phyloP scores from a whole-genome alignment of 768 basidiomycete genomes.

The Butyriboletus loyo region DNA sequence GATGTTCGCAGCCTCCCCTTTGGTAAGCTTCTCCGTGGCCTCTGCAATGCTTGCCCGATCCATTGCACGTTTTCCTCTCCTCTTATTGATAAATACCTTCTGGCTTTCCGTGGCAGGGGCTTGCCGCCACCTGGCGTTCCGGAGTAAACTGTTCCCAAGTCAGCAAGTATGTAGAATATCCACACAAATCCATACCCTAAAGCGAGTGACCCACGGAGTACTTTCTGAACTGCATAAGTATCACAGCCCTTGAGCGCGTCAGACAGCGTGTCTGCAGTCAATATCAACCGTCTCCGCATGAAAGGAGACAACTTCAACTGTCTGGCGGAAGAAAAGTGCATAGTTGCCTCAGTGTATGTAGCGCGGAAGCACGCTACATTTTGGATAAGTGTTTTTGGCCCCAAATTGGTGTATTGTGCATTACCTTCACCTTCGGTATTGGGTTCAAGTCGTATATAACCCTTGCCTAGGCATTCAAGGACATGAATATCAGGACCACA shows the following conservation, averaged over 20 bases:
- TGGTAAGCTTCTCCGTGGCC: conserved; percentile 49
- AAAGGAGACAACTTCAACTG: conserved; percentile 52
- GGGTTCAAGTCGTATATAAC: conserved; percentile 62
- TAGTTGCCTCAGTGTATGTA: conserved; percentile 50
- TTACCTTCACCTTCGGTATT: conserved; percentile 36
- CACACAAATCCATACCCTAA: conserved; percentile 42
- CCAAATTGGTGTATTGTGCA: neutral
- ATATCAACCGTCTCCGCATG: conserved; percentile 48
- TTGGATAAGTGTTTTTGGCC: conserved; percentile 3
- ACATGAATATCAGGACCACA: conserved; percentile 72
- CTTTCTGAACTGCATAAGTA: conserved; percentile 55
- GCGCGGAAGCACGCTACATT: conserved; percentile 42
- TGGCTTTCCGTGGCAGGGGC: conserved; percentile 61
- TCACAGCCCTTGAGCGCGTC: conserved; percentile 70
- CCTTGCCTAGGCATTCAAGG: conserved; percentile 70
- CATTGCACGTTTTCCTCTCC: conserved; percentile 39
- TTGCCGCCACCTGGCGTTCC: conserved; percentile 65
- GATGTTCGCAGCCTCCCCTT: conserved; percentile 77
- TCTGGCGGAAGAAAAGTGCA: conserved; percentile 43
- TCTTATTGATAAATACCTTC: conserved; percentile 51
- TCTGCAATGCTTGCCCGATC: conserved; percentile 18
- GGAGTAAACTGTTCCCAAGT: conserved; percentile 45
- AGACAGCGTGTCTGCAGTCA: conserved; percentile 50
- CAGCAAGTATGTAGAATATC: neutral
- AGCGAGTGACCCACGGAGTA: conserved; percentile 48